Conservation (phyloP, 257 asterid species). For the Solanum clarkiae region DNA sequence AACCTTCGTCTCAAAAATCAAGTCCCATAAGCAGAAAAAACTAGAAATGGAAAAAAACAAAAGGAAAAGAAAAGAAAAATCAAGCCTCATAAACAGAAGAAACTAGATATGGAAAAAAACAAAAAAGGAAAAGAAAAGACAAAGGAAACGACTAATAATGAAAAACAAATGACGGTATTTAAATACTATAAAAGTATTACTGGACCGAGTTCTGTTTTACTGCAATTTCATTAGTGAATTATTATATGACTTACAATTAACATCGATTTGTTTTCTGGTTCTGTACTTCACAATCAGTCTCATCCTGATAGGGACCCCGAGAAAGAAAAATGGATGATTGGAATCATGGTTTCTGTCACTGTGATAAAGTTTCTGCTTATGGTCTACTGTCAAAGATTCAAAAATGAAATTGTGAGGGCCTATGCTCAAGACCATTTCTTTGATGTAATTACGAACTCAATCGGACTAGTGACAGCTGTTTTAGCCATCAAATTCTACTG, state of each 20-base stretch:
- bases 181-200: no score
- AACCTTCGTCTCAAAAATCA: no score
- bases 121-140: no score
- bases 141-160: no score
- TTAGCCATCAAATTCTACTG: constrained; percentile 64
- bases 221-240: not conserved
- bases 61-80: no score
- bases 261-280: not conserved
- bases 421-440: constrained; percentile 92
- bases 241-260: not conserved
- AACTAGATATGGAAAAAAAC: no score
- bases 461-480: constrained; percentile 64
- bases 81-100: no score
- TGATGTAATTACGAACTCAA: constrained; percentile 80
- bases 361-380: constrained; percentile 61
- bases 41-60: no score
- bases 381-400: constrained; percentile 74
- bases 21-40: no score
- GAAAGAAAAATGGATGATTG: constrained; percentile 87
- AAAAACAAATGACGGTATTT: no score
- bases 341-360: constrained; percentile 86
- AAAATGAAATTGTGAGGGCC: constrained; percentile 68
- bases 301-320: constrained; percentile 43
- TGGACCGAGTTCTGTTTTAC: not conserved
- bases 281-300: constrained; percentile 20